Evolutionary conservation across 1,284 basidiomycete species (phyloP), one percentile per base, ranked within the genome.

Genomic region (Fistulina hepatica): DNA sequence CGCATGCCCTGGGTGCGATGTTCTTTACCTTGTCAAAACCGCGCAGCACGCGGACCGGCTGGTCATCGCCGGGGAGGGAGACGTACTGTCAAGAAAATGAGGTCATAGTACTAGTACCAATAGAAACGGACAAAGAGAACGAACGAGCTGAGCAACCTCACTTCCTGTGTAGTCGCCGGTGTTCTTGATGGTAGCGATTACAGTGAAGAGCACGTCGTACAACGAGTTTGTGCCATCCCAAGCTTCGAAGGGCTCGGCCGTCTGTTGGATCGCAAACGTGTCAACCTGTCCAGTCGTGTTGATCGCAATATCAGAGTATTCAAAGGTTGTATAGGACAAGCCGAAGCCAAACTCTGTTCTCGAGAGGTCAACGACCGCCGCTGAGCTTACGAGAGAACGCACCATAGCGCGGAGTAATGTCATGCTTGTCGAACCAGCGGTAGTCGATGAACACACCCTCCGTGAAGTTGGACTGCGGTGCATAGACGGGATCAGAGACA

Each of bases 301-400:
- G 7, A 43, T 6, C 21, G 36, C 33, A 5, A 43, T 28, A n/a
- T 33, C n/a, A 13, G 37, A 36, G 21, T 30, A 43, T 19, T 27
- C 15, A 23, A 43, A 43, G 4, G 33, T 33, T 9, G 41, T 43
- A 19, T 43, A 43, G 11, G 33, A 36, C 19, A 43, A n/a, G 21
- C 41, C 41, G 6, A 43, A 39, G 10, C 41, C 41, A 19, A 43
- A 43, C 33, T 39, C n/a, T n/a, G n/a, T n/a, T n/a, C n/a, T n/a
- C n/a, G n/a, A n/a, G n/a, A n/a, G n/a, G n/a, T n/a, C n/a, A n/a
- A n/a, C n/a, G n/a, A n/a, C n/a, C n/a, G n/a, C n/a, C n/a, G n/a
- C n/a, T n/a, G n/a, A n/a, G n/a, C n/a, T n/a, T n/a, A n/a, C n/a
- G n/a, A n/a, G n/a, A n/a, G n/a, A n/a, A n/a, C n/a, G n/a, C n/a